Percentiles rank a stretch among this genome's conserved stretches.
These are phyloP conservation scores for Monsonia emarginata DNA, from an alignment of 441 rosid genomes.

Conservation along the genomic window DNA sequence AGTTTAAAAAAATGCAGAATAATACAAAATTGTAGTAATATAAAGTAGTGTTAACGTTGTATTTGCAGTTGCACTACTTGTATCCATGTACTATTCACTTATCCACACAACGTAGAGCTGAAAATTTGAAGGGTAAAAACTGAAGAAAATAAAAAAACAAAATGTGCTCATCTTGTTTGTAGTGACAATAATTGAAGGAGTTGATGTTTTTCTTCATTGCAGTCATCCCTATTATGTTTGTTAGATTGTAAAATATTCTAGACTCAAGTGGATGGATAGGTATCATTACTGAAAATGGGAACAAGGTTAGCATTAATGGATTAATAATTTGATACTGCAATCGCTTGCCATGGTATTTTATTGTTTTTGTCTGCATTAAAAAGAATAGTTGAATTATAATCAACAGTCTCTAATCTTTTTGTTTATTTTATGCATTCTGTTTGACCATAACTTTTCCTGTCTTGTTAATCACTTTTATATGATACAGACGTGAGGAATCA, in stretches of 20 bases:
- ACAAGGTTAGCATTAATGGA: background rate
- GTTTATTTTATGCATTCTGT: constrained; percentile 8
- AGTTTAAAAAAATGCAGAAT: no score
- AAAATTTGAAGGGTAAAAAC: background rate
- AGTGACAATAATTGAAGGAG: background rate
- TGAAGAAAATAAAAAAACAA: no score
- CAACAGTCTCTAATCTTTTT: constrained; percentile 6
- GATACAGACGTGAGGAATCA: constrained; percentile 90
- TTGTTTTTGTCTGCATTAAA: background rate
- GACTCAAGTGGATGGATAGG: background rate
- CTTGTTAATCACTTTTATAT: constrained; percentile 19
- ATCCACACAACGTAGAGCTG: background rate
- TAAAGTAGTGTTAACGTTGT: no score
- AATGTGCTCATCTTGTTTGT: background rate
- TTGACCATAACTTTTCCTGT: constrained; percentile 3
- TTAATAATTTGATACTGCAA: background rate
- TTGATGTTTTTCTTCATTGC: background rate
- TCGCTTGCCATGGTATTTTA: background rate
- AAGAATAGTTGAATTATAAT: background rate
- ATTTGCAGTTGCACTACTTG: no score
- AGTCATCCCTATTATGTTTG: no score
- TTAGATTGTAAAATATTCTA: background rate
- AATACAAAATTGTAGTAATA: no score
- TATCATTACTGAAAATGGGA: background rate
- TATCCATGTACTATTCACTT: no score